A percentile compares a stretch with the other conserved stretches of the same genome.
These are phyloP conservation scores for Arachis stenosperma DNA, from an alignment of 306 rosid genomes.

Conservation along the genomic window DNA sequence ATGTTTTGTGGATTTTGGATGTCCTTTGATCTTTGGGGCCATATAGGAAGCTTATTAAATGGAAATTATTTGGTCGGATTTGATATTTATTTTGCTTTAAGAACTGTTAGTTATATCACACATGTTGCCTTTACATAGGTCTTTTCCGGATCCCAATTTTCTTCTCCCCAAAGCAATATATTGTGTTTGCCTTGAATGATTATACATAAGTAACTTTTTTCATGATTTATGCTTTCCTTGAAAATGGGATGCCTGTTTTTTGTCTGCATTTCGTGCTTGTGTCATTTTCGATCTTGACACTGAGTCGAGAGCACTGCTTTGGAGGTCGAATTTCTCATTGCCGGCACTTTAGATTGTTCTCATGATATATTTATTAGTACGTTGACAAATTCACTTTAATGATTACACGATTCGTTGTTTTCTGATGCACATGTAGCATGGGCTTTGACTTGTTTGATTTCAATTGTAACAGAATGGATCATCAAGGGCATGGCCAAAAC, in stretches of 20 bases:
- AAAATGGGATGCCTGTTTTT: constrained; percentile 5
- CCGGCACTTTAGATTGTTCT: constrained; percentile 4
- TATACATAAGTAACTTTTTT: background rate
- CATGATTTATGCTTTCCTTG: constrained; percentile 3
- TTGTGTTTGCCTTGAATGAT: constrained; percentile 19
- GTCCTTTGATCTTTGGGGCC: constrained; percentile 31
- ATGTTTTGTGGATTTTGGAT: constrained; percentile 32
- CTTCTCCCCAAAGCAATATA: background rate
- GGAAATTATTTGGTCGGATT: constrained; percentile 15
- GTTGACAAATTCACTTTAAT: constrained; percentile 15
- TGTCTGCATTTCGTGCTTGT: background rate
- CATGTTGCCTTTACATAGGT: background rate
- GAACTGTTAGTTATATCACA: background rate
- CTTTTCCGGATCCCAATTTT: background rate
- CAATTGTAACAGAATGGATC: constrained; percentile 56
- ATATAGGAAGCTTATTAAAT: constrained; percentile 17
- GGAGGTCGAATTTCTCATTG: constrained; percentile 3
- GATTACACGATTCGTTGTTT: constrained; percentile 34
- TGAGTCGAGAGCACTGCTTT: background rate
- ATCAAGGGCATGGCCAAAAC: constrained; percentile 58
- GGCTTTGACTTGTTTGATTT: constrained; percentile 11
- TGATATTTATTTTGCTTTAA: constrained; percentile 17
- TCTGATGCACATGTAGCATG: constrained; percentile 3
- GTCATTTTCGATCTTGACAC: constrained; percentile 27
- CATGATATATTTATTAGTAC: constrained; percentile 9